These are phyloP conservation scores for Chenopodium formosanum DNA, from an alignment of 148 eudicot genomes.

Conservation along the genomic window DNA sequence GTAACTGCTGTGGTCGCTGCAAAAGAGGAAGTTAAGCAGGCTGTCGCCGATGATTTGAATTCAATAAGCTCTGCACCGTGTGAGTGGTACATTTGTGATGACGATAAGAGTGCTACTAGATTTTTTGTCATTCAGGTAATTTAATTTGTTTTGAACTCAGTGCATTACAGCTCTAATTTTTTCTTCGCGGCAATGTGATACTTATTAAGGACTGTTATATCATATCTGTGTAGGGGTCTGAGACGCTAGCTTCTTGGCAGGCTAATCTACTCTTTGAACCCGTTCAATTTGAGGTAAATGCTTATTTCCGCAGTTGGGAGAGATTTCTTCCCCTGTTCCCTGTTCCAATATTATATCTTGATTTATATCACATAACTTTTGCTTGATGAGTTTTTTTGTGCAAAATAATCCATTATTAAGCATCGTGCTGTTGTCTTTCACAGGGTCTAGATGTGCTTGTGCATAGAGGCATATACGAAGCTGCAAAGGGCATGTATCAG, in stretches of 20 bases:
- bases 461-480: constrained; percentile 97
- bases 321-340: neutral
- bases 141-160: neutral
- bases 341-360: neutral
- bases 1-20: constrained; percentile 97
- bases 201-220: neutral
- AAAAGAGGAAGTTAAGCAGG: constrained; percentile 96
- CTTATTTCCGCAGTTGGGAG: neutral
- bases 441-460: constrained; percentile 85
- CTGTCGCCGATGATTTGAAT: constrained; percentile 91
- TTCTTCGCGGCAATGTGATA: neutral
- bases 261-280: constrained; percentile 98
- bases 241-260: constrained; percentile 92
- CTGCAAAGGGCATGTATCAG: constrained; percentile 90
- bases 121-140: constrained; percentile 85
- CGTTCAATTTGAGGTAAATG: constrained; percentile 72
- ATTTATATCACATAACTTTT: neutral
- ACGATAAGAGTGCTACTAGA: constrained; percentile 72
- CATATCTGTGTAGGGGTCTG: constrained; percentile 61
- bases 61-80: constrained; percentile 77
- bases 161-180: too few relatives aligned
- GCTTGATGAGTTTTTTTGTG: neutral
- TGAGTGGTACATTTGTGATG: constrained; percentile 96
- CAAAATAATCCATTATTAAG: neutral
- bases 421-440: neutral